Conservation (phyloP, 495 filamentous ascomycete species). For the Penicillium coprophilum region DNA sequence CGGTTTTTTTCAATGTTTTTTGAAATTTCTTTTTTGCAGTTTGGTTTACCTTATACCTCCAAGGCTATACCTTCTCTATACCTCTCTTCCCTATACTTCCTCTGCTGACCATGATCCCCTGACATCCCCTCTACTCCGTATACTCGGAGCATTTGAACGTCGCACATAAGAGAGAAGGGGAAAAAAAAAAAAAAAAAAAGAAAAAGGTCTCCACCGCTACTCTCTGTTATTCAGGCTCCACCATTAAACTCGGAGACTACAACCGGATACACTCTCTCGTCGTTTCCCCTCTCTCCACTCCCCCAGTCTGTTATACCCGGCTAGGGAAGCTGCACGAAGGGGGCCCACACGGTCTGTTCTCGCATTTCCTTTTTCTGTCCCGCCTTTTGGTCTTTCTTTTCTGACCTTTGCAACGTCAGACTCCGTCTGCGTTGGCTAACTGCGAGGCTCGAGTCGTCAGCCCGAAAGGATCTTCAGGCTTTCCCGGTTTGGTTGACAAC, state of each 20-base stretch:
- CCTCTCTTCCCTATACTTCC: not conserved
- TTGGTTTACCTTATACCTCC: not conserved
- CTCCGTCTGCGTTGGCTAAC: not conserved
- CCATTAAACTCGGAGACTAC: slow-evolving; percentile 21
- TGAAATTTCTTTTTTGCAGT: not conserved
- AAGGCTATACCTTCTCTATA: not conserved
- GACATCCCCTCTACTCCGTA: not conserved
- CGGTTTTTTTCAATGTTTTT: not conserved
- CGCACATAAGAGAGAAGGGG: slow-evolving; percentile 14
- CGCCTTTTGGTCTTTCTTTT: not conserved
- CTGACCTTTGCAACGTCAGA: not conserved
- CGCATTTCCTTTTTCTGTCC: slow-evolving; percentile 4
- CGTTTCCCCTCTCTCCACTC: slow-evolving; percentile 6
- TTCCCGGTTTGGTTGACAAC: slow-evolving; percentile 4
- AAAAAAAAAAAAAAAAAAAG: slow-evolving; percentile 6
- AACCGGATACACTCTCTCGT: slow-evolving; percentile 15
- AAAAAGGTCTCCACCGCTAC: slow-evolving; percentile 8
- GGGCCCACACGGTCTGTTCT: slow-evolving; percentile 12
- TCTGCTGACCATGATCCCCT: not conserved
- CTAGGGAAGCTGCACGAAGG: slow-evolving; percentile 25
- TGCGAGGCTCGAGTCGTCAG: not conserved
- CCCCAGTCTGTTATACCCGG: slow-evolving; percentile 17
- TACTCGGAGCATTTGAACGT: slow-evolving; percentile 14
- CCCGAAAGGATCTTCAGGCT: slow-evolving; percentile 9
- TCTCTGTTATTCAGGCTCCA: slow-evolving; percentile 17